Evolutionary conservation across 441 rosid genomes (phyloP), one percentile per base, ranked within the genome.

Genomic region (Rhodomyrtus psidioides): DNA sequence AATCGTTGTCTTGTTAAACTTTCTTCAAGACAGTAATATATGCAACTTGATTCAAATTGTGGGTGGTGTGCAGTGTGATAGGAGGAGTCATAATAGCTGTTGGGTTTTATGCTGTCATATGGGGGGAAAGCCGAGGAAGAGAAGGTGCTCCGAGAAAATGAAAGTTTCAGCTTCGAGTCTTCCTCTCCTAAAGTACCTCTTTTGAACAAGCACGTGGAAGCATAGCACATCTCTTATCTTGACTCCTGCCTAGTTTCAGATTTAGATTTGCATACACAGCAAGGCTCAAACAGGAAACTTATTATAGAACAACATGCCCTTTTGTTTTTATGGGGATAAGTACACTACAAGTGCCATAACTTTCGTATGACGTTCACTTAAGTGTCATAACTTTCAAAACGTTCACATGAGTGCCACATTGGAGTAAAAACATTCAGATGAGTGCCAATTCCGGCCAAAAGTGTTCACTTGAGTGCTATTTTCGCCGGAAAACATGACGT

Each of bases 71-170:
- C 89, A 93, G 95, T 86, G 86, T 91, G 86, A 85, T 89, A 16
- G 93, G 94, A 86, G 95, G 91, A 75, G 49, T 82, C 26, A 60
- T 89, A 54, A 90, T 91, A 62, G 87, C 89, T 3, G 27, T 89
- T 0, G 94, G 96, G n/a, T 91, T 94, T 65, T 93, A 94, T 86
- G 88, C 92, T 14, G 93, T 93, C 84, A 76, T 93, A 58, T 94
- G 95, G 95, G 94, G 94, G 95, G 44, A 89, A 94, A 83, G 86
- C 90, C 13, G 83, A 88, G 55, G 93, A 92, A 44, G 94, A 92
- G 76, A 91, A 86, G 62, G 76, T 10, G 23, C 65, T 27, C 2
- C 87, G 85, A 70, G 86, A 55, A 12, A 85, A 81, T 46, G 83
- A 34, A 17, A 34, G 23, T 21, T 34, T 6, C 1, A 54, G 53